phyloP scores from a whole-genome alignment of 164 flowering plant genomes.

The Vitis labrusca region DNA sequence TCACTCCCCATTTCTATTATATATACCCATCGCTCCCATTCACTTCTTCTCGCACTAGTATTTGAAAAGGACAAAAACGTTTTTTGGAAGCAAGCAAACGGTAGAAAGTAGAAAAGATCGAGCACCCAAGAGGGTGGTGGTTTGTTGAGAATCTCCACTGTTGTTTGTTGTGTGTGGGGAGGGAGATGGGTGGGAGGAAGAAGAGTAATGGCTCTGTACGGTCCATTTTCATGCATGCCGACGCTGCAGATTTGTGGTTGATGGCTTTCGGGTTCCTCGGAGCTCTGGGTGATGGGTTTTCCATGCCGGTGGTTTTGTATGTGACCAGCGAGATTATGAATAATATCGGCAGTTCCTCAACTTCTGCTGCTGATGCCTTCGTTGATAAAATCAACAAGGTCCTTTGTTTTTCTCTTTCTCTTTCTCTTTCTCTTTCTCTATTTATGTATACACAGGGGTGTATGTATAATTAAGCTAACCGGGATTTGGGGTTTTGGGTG shows the following conservation, averaged over 20 bases:
- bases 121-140: neutral
- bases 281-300: constrained; percentile 55
- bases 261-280: constrained; percentile 61
- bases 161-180: neutral
- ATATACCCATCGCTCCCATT: neutral
- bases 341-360: constrained; percentile 37
- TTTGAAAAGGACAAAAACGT: neutral
- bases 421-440: neutral
- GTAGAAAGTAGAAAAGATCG: neutral
- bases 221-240: constrained; percentile 67
- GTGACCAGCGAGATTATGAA: constrained; percentile 53
- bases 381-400: constrained; percentile 41
- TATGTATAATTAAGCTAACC: neutral
- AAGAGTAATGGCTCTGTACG: constrained; percentile 28
- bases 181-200: neutral
- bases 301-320: constrained; percentile 42
- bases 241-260: constrained; percentile 35
- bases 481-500: constrained; percentile 7
- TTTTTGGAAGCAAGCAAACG: neutral
- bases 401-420: neutral
- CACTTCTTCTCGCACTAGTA: neutral
- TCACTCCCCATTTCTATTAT: neutral
- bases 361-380: constrained; percentile 13
- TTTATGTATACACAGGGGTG: too few species aligned
- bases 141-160: neutral